Evolutionary conservation across 768 basidiomycete genomes (phyloP).

Genomic region (Podaxis sp.): DNA sequence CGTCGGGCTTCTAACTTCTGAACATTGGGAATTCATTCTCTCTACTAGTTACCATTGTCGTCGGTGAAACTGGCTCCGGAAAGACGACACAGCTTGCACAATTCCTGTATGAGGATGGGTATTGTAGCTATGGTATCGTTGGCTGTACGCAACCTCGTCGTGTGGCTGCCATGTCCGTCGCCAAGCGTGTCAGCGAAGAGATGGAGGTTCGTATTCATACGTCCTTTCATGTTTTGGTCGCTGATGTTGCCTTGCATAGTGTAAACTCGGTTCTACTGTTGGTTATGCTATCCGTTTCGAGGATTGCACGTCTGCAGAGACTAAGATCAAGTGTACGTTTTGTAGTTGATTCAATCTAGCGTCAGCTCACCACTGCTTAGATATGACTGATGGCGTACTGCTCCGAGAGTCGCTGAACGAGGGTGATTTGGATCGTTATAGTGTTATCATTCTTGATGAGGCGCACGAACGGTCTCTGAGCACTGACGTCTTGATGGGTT

Average conservation of each 20-base stretch:
- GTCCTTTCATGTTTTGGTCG: constrained; percentile 1
- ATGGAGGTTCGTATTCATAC: constrained; percentile 72
- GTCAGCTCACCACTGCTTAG: constrained; percentile 35
- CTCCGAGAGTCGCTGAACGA: constrained; percentile 98
- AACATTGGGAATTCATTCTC: constrained; percentile 5
- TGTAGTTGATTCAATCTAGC: not conserved
- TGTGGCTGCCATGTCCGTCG: constrained; percentile 99
- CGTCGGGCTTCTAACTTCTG: not conserved
- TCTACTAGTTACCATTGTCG: constrained; percentile 78
- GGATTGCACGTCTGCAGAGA: constrained; percentile 91
- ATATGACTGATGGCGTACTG: constrained; percentile 98
- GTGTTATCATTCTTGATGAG: constrained; percentile 97
- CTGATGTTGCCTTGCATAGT: constrained; percentile 38
- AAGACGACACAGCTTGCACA: constrained; percentile 97
- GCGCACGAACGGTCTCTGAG: constrained; percentile 97
- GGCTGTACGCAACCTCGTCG: constrained; percentile 98
- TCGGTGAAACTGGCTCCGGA: constrained; percentile 99
- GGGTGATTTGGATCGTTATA: constrained; percentile 96
- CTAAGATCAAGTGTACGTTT: constrained; percentile 88
- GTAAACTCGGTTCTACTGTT: constrained; percentile 86
- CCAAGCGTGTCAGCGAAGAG: constrained; percentile 99
- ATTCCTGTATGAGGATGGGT: constrained; percentile 97
- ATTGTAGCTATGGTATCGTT: constrained; percentile 83
- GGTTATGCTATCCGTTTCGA: constrained; percentile 99
- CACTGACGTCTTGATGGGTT: constrained; percentile 97